Base-by-base conservation (phyloP, 345 rosid species). In the Citrus australasica region DNA sequence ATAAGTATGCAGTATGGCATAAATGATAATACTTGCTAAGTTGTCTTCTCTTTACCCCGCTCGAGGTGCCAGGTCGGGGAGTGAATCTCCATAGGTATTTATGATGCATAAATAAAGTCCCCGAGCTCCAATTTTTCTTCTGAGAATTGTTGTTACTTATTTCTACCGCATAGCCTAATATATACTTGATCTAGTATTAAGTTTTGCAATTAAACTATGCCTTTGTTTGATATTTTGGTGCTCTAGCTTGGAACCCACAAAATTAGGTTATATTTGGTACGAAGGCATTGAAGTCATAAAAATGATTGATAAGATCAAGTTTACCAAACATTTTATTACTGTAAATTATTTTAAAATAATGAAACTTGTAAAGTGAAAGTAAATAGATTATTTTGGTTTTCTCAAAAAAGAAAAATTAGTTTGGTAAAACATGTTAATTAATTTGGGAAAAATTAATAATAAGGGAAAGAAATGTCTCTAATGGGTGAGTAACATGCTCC, bases 1-100 rank as follows among this genome's bases (percentile, higher is more conserved):
- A 91, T 64, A 77, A 89, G 71, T 95, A 91, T 76, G 96, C 97
- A 51, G 93, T 94, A 10, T 94, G 98, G 98, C 87, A 83, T 61
- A 91, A 91, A 83, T 13, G 17, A 46, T 91, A 83, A 88, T 65
- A 5, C 33, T 40, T 53, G 10, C 33, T 22, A 7, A 17, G 51
- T 46, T 22, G 25, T 69, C 16, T 22, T 21, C 21, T 58, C 6
- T 59, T 59, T 77, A 9, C 67, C 71, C 37, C 16, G 30, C 30
- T 27, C 65, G 13, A n/a, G 68, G 59, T 61, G 30, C 76, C n/a
- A n/a, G n/a, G 21, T 6, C 27, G 51, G 65, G 27, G 27, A 73
- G 19, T 11, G 67, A 35, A 9, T 38, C 58, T 65, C 42, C 73
- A 2, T 22, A 55, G 13, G 55, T 64, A 24, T 33, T 55, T 58